A percentile compares a stretch with the other conserved stretches of the same genome.
These are phyloP conservation scores for Podospora pseudocomata DNA, from an alignment of 495 filamentous ascomycete species.

Conservation along the genomic window DNA sequence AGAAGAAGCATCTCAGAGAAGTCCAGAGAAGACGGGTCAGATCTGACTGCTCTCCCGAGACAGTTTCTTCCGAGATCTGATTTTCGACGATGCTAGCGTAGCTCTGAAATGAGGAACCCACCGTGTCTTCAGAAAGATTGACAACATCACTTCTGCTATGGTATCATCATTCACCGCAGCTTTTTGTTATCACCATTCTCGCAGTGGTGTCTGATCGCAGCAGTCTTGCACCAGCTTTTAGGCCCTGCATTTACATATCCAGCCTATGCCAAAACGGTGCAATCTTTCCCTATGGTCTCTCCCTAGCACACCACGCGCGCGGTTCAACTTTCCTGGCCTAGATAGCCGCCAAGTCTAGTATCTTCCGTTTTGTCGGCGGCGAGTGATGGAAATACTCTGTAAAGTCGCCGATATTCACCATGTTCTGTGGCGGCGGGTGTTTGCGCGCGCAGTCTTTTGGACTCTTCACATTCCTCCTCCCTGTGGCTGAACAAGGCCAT, in stretches of 20 bases:
- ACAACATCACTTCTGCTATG: too few relatives aligned
- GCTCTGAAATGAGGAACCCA: background rate
- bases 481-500: background rate
- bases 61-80: background rate
- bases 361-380: background rate
- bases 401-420: background rate
- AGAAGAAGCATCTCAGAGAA: background rate
- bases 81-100: background rate
- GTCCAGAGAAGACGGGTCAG: background rate
- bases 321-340: background rate
- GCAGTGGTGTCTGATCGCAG: background rate
- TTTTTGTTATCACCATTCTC: background rate
- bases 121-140: background rate
- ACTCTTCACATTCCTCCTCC: background rate
- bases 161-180: background rate
- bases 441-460: background rate
- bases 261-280: background rate
- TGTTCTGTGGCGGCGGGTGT: background rate
- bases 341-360: background rate
- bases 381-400: background rate
- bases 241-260: background rate
- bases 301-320: background rate
- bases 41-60: slow-evolving; percentile 1
- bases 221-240: background rate
- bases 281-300: background rate